These are phyloP conservation scores for Peribolospora baueri DNA, from an alignment of 768 basidiomycete genomes.

Conservation along the genomic window DNA sequence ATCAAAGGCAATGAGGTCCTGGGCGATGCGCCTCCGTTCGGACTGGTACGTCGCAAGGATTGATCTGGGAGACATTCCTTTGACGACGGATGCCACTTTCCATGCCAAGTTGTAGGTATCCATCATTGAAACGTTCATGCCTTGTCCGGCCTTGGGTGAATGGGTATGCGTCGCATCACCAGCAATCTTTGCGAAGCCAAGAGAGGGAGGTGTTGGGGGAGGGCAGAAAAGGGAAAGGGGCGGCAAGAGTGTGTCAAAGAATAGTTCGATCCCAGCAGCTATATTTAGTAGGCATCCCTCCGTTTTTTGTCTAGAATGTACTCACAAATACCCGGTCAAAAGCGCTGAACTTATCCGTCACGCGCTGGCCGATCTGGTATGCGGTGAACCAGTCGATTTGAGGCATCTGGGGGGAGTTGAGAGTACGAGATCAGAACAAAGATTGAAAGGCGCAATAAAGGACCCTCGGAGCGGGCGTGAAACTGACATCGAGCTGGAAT, in stretches of 20 bases:
- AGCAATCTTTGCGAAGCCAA: neutral
- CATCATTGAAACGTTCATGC: slow-evolving; percentile 12
- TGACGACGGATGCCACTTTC: slow-evolving; percentile 1
- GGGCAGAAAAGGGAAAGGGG: slow-evolving; percentile 5
- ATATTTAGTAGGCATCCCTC: slow-evolving; percentile 16
- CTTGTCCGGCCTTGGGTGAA: slow-evolving; percentile 29
- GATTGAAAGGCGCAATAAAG: slow-evolving; percentile 12
- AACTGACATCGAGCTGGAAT: slow-evolving; percentile 19
- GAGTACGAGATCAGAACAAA: neutral
- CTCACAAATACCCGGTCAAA: slow-evolving; percentile 34
- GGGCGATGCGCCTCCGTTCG: slow-evolving; percentile 33
- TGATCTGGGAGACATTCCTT: neutral
- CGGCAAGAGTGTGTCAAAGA: neutral
- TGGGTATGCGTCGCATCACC: slow-evolving; percentile 15
- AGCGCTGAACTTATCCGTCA: slow-evolving; percentile 37
- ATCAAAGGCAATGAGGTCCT: slow-evolving; percentile 34
- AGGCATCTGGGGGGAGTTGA: neutral
- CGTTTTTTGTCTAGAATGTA: no score
- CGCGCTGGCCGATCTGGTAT: slow-evolving; percentile 51
- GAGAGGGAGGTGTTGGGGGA: no score
- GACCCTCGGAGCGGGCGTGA: slow-evolving; percentile 8
- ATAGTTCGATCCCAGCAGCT: slow-evolving; percentile 19
- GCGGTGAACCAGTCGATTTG: slow-evolving; percentile 46
- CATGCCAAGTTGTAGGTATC: slow-evolving; percentile 14
- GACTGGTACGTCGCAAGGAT: slow-evolving; percentile 20